These are phyloP conservation scores for Pseudovirgaria hyperparasitica DNA, from an alignment of 2,329 filamentous ascomycete genomes.

Conservation along the genomic window DNA sequence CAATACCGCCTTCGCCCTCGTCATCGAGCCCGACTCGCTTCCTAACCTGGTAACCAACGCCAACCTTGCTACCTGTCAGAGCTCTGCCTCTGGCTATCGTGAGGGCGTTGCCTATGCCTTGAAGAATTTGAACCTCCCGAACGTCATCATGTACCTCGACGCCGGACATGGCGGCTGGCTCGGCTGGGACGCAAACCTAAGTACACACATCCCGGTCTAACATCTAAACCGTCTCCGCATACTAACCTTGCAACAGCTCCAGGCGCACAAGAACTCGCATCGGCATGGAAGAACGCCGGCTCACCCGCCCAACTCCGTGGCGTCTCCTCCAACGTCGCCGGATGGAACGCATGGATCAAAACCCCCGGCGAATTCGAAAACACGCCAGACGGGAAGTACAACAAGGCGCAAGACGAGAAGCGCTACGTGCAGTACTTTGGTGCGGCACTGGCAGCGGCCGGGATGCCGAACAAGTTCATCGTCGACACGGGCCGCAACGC, in stretches of 20 bases:
- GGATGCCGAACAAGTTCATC: conserved; percentile 43
- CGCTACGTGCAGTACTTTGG: conserved; percentile 38
- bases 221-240: neutral
- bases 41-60: conserved; percentile 52
- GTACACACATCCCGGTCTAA: conserved; percentile 8
- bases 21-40: conserved; percentile 49
- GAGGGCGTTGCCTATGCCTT: conserved; percentile 47
- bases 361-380: conserved; percentile 25
- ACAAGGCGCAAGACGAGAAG: conserved; percentile 40
- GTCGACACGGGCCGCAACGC: conserved; percentile 48
- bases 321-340: conserved; percentile 44
- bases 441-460: conserved; percentile 33
- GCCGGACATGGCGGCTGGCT: conserved; percentile 55
- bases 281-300: conserved; percentile 35
- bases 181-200: conserved; percentile 50
- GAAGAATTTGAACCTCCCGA: conserved; percentile 44
- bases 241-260: conserved; percentile 21
- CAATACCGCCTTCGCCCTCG: conserved; percentile 22
- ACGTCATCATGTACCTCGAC: conserved; percentile 53
- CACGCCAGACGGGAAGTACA: conserved; percentile 20
- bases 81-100: conserved; percentile 44
- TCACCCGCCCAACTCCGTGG: conserved; percentile 38
- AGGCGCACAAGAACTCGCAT: conserved; percentile 36
- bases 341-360: conserved; percentile 44
- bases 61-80: conserved; percentile 40